Base-by-base conservation (phyloP, 2,329 filamentous ascomycete genomes). In the Diaporthe citriasiana region DNA sequence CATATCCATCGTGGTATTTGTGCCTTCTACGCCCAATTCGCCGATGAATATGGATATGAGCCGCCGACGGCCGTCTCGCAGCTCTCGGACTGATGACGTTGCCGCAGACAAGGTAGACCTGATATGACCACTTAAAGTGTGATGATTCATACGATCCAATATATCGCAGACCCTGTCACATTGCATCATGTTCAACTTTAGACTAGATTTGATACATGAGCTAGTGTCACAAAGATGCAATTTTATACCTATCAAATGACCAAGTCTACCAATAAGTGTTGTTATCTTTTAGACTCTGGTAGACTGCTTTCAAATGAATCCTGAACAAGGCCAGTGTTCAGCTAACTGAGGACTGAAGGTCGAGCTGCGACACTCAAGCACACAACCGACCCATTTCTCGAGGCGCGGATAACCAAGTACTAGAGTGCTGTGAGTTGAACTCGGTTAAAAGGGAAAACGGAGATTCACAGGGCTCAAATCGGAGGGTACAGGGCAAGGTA, bases 11-110 rank as follows among this genome's bases (percentile, higher is more conserved):
- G 45, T 10, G 70, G 70, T 9, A 63, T 71, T 9, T 71, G 70
- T 45, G 70, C 70, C 17, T 71, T 71, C 56, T 71, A 71, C n/a
- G 56, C 22, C 10, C 35, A 33, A n/a, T 55, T 71, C 10, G 70
- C 70, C 13, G 45, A 71, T 19, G 70, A 71, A 40, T 71, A 42
- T 55, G 70, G 70, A 0, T 71, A 71, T 15, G 70, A 71, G 35
- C 19, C 47, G 4, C 70, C 70, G 1, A 25, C 30, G 27, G 56
- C 56, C 5, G 56, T 71, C 42, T 33, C 47, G 15, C 45, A 63
- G 7, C 33, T 71, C 12, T 63, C 70, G 2, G 63, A 68, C 33
- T 68, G 47, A 51, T 40, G 33, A 15, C 4, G n/a, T 33, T 22
- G 25, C 59, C 5, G 47, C 13, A n/a, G n/a, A n/a, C n/a, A 25